Evolutionary conservation across 805 yeast genomes (phyloP).

Genomic region (Kodamaea neixiangensis): DNA sequence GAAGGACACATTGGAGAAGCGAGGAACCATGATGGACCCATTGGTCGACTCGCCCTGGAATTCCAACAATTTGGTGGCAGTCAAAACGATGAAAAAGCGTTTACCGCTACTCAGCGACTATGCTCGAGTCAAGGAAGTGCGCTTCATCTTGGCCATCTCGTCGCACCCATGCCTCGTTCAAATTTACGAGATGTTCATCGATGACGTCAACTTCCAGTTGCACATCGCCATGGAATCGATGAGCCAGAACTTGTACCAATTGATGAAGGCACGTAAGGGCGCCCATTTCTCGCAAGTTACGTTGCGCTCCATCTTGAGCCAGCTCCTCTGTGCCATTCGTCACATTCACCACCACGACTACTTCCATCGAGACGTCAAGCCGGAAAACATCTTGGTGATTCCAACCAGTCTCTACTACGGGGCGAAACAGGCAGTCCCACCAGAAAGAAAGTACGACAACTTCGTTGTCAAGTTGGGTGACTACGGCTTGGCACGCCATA

Average conservation of each 20-base stretch:
- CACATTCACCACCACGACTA: slow-evolving; percentile 75
- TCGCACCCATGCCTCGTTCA: slow-evolving; percentile 73
- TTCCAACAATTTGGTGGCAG: slow-evolving; percentile 57
- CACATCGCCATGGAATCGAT: slow-evolving; percentile 89
- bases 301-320: slow-evolving; percentile 66
- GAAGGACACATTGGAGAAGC: background rate
- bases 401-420: slow-evolving; percentile 58
- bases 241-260: slow-evolving; percentile 78
- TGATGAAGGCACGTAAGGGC: slow-evolving; percentile 63
- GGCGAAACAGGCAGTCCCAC: slow-evolving; percentile 39
- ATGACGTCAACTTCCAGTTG: slow-evolving; percentile 55
- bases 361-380: slow-evolving; percentile 90
- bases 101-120: slow-evolving; percentile 38
- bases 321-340: slow-evolving; percentile 71
- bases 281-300: slow-evolving; percentile 57
- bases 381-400: slow-evolving; percentile 82
- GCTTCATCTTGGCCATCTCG: slow-evolving; percentile 65
- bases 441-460: slow-evolving; percentile 37
- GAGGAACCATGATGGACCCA: slow-evolving; percentile 56
- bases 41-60: slow-evolving; percentile 21
- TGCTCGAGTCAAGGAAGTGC: slow-evolving; percentile 58
- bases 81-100: slow-evolving; percentile 72
- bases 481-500: slow-evolving; percentile 73
- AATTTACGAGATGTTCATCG: slow-evolving; percentile 78
- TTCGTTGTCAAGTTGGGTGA: slow-evolving; percentile 77